Percentiles rank a stretch among this genome's conserved stretches.
Conservation (phyloP, 2,329 filamentous ascomycete species). For the Tolypocladium ovalisporum region DNA sequence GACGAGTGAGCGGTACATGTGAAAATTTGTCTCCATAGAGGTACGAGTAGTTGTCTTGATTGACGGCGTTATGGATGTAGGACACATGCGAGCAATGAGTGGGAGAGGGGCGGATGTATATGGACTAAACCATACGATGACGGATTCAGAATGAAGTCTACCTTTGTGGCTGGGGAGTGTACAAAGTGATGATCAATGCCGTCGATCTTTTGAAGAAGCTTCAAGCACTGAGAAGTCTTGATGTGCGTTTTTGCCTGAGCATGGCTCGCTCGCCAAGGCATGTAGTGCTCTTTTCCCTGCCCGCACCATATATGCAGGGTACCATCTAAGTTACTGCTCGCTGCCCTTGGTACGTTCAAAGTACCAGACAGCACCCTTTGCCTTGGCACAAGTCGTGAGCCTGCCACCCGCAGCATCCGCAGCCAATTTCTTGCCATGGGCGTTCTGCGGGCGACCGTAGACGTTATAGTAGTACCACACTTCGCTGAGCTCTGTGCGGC, state of each 20-base stretch:
- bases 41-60: slow-evolving; percentile 3
- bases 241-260: too few relatives aligned
- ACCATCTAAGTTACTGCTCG: slow-evolving; percentile 8
- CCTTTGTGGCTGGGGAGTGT: not conserved
- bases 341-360: slow-evolving; percentile 32
- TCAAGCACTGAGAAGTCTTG: too few relatives aligned
- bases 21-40: not conserved
- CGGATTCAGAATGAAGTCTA: not conserved
- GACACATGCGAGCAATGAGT: not conserved
- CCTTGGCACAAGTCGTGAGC: slow-evolving; percentile 43
- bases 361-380: slow-evolving; percentile 41
- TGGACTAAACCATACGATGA: not conserved
- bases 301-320: not conserved
- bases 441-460: slow-evolving; percentile 44
- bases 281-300: not conserved
- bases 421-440: slow-evolving; percentile 30
- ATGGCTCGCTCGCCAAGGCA: not conserved
- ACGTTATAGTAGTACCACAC: slow-evolving; percentile 58
- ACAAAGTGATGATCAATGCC: not conserved
- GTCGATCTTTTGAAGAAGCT: not conserved
- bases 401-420: slow-evolving; percentile 35
- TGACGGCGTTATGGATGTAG: slow-evolving; percentile 13
- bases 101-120: not conserved
- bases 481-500: slow-evolving; percentile 47
- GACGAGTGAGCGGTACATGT: slow-evolving; percentile 27